A percentile compares a stretch with the other conserved stretches of the same genome.
Conservation (phyloP, 768 basidiomycete species). For the Leccinum imitatum region DNA sequence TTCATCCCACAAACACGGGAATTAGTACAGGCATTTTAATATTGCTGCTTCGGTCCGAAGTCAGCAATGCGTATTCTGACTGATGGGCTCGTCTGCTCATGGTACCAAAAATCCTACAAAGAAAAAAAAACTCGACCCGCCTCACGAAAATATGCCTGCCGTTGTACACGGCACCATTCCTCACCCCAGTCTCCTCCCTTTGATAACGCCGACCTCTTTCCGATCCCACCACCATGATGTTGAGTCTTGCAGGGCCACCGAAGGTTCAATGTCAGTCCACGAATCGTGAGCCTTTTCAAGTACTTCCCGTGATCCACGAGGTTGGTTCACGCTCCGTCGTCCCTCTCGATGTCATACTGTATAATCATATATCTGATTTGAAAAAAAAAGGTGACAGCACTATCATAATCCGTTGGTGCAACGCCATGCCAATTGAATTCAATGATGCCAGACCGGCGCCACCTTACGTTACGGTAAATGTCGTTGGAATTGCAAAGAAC, state of each 20-base stretch:
- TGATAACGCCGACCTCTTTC: background rate
- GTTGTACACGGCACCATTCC: background rate
- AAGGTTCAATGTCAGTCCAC: background rate
- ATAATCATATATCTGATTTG: background rate
- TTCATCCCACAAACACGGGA: background rate
- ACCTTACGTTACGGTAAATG: background rate
- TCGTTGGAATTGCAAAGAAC: conserved; percentile 13
- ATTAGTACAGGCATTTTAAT: background rate
- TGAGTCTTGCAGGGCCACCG: background rate
- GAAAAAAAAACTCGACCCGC: background rate
- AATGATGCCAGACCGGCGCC: background rate
- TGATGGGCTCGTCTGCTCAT: background rate
- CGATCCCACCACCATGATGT: background rate
- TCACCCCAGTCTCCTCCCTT: background rate
- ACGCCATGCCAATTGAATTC: background rate
- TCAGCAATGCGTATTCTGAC: background rate
- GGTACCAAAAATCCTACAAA: background rate
- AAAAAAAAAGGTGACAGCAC: background rate
- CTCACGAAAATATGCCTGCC: background rate
- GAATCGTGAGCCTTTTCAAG: background rate
- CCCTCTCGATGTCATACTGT: background rate
- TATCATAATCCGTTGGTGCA: background rate
- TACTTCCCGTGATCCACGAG: background rate
- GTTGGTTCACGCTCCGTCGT: background rate
- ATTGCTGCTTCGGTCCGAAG: background rate